These are phyloP conservation scores for Clonostachys rhizophaga DNA, from an alignment of 2,329 filamentous ascomycete genomes.

Conservation along the genomic window DNA sequence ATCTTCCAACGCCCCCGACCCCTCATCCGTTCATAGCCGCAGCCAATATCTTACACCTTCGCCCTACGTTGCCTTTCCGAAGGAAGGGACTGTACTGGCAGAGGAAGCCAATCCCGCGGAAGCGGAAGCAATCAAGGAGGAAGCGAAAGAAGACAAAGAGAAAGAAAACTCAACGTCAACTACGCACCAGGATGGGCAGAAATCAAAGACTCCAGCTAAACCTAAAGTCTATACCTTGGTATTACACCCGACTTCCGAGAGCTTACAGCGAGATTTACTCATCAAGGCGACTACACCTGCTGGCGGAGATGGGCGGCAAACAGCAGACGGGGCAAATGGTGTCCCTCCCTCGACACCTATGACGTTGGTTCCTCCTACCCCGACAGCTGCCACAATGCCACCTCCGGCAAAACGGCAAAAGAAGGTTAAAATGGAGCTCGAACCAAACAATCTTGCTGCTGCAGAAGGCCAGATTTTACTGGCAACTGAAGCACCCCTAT, in stretches of 20 bases:
- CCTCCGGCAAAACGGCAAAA: conserved; percentile 65
- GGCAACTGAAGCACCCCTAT: conserved; percentile 68
- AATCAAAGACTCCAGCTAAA: conserved; percentile 34
- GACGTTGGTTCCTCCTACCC: conserved; percentile 54
- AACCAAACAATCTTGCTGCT: conserved; percentile 65
- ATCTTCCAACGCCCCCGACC: conserved; percentile 55
- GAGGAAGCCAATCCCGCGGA: conserved; percentile 24
- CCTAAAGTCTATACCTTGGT: conserved; percentile 73
- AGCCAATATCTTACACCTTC: conserved; percentile 89
- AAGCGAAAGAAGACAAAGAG: conserved; percentile 41
- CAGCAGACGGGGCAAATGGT: conserved; percentile 29
- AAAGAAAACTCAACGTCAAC: conserved; percentile 52
- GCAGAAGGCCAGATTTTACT: conserved; percentile 75
- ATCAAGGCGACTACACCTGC: conserved; percentile 68
- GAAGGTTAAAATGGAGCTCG: conserved; percentile 68
- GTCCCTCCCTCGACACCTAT: conserved; percentile 66
- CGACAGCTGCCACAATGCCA: conserved; percentile 53
- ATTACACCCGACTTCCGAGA: conserved; percentile 77
- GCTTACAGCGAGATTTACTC: conserved; percentile 68
- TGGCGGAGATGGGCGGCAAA: background rate
- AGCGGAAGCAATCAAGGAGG: conserved; percentile 20
- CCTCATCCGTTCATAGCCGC: conserved; percentile 89
- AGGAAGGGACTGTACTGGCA: conserved; percentile 32
- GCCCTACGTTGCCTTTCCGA: conserved; percentile 72
- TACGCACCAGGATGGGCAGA: conserved; percentile 36